A percentile compares a stretch with the other conserved stretches of the same genome.
These are phyloP conservation scores for Amylocystis lapponica DNA, from an alignment of 768 basidiomycete genomes.

Conservation along the genomic window DNA sequence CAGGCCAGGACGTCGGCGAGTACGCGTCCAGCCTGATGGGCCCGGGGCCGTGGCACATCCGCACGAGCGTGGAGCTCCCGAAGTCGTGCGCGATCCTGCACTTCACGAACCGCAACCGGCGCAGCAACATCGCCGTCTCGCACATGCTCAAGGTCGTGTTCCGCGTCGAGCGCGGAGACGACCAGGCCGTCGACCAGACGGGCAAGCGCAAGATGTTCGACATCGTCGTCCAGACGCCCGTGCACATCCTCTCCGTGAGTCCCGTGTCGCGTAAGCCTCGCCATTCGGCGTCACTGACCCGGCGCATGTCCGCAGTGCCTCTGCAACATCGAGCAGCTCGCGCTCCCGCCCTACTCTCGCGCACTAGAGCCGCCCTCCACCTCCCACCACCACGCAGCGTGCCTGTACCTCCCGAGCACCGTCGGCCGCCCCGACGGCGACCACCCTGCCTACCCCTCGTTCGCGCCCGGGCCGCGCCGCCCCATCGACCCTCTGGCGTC, in stretches of 20 bases:
- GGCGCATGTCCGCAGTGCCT: conserved; percentile 48
- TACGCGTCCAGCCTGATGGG: conserved; percentile 60
- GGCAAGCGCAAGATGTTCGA: conserved; percentile 82
- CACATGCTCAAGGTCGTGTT: conserved; percentile 81
- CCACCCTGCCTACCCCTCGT: not conserved
- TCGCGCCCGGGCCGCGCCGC: not conserved
- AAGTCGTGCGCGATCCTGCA: conserved; percentile 51
- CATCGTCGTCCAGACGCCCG: conserved; percentile 78
- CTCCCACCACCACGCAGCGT: conserved; percentile 6
- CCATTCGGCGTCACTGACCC: conserved; percentile 6
- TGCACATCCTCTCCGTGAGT: conserved; percentile 82
- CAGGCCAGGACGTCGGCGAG: conserved; percentile 49
- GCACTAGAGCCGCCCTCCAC: conserved; percentile 22
- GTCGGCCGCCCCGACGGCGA: conserved; percentile 7
- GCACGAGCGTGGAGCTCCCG: conserved; percentile 65
- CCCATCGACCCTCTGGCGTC: not conserved
- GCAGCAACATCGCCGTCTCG: conserved; percentile 65
- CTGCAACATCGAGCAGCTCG: conserved; percentile 74
- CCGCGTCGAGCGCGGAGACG: conserved; percentile 78
- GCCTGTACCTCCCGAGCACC: conserved; percentile 5
- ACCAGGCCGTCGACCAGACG: conserved; percentile 54
- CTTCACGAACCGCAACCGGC: conserved; percentile 76
- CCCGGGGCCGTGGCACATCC: conserved; percentile 84
- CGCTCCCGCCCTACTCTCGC: conserved; percentile 71
- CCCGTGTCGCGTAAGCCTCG: not conserved